Evolutionary conservation across 306 rosid species (phyloP), one percentile per base, ranked within the genome.

Genomic region (Canavalia ensiformis): DNA sequence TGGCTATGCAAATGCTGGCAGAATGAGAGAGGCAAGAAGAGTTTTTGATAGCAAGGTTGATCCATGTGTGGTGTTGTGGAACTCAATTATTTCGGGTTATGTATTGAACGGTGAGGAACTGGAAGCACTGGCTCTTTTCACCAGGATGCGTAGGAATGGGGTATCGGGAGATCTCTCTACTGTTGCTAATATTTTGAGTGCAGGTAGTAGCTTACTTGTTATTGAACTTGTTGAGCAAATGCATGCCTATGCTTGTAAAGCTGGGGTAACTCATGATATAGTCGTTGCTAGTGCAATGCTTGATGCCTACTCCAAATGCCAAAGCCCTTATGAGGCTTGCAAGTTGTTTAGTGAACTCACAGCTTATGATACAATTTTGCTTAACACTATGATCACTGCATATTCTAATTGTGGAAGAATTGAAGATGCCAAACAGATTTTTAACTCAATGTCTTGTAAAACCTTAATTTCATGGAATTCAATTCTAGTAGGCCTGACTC

Each of bases 381-480:
- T 91, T 52, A 90, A 91, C 77, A 88, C 90, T 68, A 91, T 91
- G 97, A 90, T 94, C 85, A 91, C 90, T 0, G 83, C 87, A 7
- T 94, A 88, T 83, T 89, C 90, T 49, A 90, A 75, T 39, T 89
- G 95, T 37, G 94, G 97, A 71, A 90, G 89, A 85, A 79, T 94
- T 4, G 90, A 89, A 84, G 97, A 94, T 33, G 98, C 98, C 1
- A 88, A 87, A 80, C 62, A 64, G 72, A 72, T 90, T 76, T 94
- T 94, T 72, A 45, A 73, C 74, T 57, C 76, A 30, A 94, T 94
- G 88, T 77, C 89, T 33, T 68, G 63, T 58, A 94, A 78, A 83
- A 91, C 94, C 44, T 56, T 90, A 59, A 86, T 94, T 88, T 90
- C 98, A 12, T 94, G 98, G 98, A 94, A 94, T 76, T 91, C 98